These are phyloP conservation scores for Coemansia sp. DNA, from an alignment of 192 early-diverging fungal genomes.

Conservation along the genomic window DNA sequence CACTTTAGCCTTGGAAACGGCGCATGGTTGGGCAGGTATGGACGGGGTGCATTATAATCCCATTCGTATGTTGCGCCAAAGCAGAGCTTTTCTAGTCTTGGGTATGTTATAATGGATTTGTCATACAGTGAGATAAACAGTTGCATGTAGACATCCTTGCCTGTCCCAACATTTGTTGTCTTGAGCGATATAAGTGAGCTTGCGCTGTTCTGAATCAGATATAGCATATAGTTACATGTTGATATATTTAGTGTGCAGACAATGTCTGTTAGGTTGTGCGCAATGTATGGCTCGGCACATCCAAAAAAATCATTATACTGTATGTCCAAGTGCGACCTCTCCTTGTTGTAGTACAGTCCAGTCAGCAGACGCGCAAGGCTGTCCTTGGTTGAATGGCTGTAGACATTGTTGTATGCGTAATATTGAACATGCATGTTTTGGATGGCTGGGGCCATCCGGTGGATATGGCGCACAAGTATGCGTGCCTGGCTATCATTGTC, in stretches of 20 bases:
- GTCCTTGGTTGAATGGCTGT: background rate
- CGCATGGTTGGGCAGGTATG: background rate
- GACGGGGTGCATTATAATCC: background rate
- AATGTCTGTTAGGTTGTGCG: constrained; percentile 14
- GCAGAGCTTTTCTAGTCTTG: constrained; percentile 4
- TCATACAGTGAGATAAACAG: constrained; percentile 9
- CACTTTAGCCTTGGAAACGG: constrained; percentile 12
- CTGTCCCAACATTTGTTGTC: constrained; percentile 3
- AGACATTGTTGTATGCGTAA: constrained; percentile 7
- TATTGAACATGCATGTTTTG: background rate
- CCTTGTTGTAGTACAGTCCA: constrained; percentile 5
- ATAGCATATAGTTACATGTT: constrained; percentile 5
- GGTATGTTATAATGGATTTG: constrained; percentile 6
- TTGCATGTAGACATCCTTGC: background rate
- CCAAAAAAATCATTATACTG: constrained; percentile 16
- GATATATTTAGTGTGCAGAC: constrained; percentile 16
- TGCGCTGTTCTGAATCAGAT: constrained; percentile 18
- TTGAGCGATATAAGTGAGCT: constrained; percentile 4
- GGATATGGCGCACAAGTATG: constrained; percentile 8
- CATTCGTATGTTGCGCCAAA: constrained; percentile 9
- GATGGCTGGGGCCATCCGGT: constrained; percentile 6
- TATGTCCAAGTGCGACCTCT: constrained; percentile 4
- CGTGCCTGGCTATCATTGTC: constrained; percentile 21
- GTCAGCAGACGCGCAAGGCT: constrained; percentile 14
- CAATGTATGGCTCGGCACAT: constrained; percentile 10